Evolutionary conservation across 345 rosid species (phyloP), one percentile per base, ranked within the genome.

Genomic region (Euphorbia tirucalli): DNA sequence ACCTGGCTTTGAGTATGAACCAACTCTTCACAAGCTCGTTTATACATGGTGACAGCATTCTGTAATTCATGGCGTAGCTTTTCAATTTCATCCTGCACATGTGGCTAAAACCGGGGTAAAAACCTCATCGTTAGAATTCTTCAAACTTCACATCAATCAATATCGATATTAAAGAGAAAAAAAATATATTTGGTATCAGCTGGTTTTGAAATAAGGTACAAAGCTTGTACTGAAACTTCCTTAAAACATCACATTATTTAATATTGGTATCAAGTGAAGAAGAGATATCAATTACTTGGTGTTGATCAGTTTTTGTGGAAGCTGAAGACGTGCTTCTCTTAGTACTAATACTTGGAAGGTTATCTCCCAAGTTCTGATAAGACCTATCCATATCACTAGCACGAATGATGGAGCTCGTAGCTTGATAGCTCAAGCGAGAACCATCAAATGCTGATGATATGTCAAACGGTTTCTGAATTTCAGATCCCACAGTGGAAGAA

Each of bases 1-100:
- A 93, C 98, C 93, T 93, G 82, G 68, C 78, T 88, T 75, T 89
- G 93, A 69, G 88, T 78, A 71, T 82, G 85, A 22, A 91, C 87
- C 35, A 93, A 87, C 79, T 91, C 92, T 80, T 85, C 91, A 60
- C 96, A 86, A 75, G 92, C 88, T 70, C 79, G 73, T 71, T 85
- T 79, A 75, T 91, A 91, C 98, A 88, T 85, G 58, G 83, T 65
- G 66, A 86, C 69, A 8, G 97, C 85, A 76, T 64, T 76, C 72
- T 76, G 89, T 68, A 91, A 82, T 78, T 91, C 93, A 75, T 52
- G 79, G 79, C 85, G 83, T 66, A 93, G 82, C 82, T 76, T 78
- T 70, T 86, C 93, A 31, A 93, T 77, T 83, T 91, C 97, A 71
- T 80, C 77, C 69, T 79, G 76, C 57, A 81, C 85, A 82, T 82